phyloP scores from a whole-genome alignment of 352 stramenopile genomes.

The Stramenopiles sp. region DNA sequence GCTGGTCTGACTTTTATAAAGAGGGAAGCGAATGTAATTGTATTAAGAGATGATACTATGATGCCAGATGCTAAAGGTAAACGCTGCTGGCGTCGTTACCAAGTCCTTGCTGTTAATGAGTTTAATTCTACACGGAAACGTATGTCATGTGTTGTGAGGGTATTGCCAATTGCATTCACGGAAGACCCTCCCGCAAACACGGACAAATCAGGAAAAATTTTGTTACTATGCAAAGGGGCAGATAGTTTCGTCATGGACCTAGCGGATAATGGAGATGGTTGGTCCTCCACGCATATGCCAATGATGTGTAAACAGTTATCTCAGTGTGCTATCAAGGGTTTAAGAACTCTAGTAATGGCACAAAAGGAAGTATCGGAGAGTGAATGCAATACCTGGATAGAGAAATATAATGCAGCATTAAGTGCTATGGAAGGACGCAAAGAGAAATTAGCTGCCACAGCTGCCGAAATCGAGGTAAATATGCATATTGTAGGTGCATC shows the following conservation, averaged over 20 bases:
- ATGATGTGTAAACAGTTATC: constrained; percentile 24
- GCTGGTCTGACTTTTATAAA: constrained; percentile 38
- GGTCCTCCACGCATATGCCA: constrained; percentile 20
- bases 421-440: constrained; percentile 10
- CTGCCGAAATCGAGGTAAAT: constrained; percentile 25
- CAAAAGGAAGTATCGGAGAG: constrained; percentile 20
- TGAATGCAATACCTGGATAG: constrained; percentile 29
- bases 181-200: too few species aligned
- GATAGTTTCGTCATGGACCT: constrained; percentile 50
- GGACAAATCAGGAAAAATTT: constrained; percentile 26
- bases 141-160: constrained; percentile 85
- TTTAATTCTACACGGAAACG: constrained; percentile 91
- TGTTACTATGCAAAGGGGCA: constrained; percentile 51
- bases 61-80: constrained; percentile 1
- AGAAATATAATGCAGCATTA: constrained; percentile 26
- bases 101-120: constrained; percentile 74
- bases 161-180: too few species aligned
- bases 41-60: constrained; percentile 14
- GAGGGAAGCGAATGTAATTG: constrained; percentile 20
- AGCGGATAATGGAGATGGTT: too few species aligned
- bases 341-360: constrained; percentile 41
- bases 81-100: too few species aligned
- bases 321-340: constrained; percentile 21
- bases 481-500: constrained; percentile 71
- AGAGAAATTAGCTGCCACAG: constrained; percentile 18